Evolutionary conservation across 2,329 filamentous ascomycete genomes (phyloP).

Genomic region (Coniella vitis): DNA sequence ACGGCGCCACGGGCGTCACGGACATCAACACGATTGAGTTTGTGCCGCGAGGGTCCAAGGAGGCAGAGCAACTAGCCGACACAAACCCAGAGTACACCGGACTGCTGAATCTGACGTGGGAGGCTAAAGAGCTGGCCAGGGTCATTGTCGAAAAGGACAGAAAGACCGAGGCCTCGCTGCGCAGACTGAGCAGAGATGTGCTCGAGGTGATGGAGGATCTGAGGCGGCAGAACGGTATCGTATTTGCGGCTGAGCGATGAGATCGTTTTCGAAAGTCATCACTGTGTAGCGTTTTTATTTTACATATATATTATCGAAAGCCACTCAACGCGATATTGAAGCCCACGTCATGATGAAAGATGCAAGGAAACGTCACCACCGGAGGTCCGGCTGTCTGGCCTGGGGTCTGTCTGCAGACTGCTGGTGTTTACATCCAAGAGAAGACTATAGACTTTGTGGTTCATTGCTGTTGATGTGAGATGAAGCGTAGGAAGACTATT

Average conservation of each 20-base stretch:
- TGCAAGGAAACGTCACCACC: too few species aligned
- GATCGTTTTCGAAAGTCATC: not conserved
- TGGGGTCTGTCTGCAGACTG: too few species aligned
- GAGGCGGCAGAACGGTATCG: slow-evolving; percentile 12
- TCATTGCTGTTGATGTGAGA: too few species aligned
- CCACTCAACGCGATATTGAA: too few species aligned
- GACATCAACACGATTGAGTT: slow-evolving; percentile 14
- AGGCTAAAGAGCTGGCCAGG: slow-evolving; percentile 10
- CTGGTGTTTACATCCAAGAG: too few species aligned
- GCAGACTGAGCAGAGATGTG: slow-evolving; percentile 9
- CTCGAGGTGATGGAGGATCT: slow-evolving; percentile 13
- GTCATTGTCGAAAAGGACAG: slow-evolving; percentile 8
- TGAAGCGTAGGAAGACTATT: too few species aligned
- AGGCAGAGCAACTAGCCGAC: slow-evolving; percentile 11
- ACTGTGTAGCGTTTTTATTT: too few species aligned
- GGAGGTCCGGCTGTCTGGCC: too few species aligned
- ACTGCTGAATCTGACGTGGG: slow-evolving; percentile 13
- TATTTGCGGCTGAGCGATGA: slow-evolving; percentile 12
- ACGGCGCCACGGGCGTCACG: slow-evolving; percentile 12
- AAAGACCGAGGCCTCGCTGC: slow-evolving; percentile 4
- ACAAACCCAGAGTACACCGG: slow-evolving; percentile 12
- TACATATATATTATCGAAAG: too few species aligned
- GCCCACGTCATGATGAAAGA: not conserved
- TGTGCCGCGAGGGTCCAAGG: slow-evolving; percentile 7
- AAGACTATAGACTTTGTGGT: too few species aligned